Base-by-base conservation (phyloP, 2,329 filamentous ascomycete species). In the Penicillium fuscoglaucum region DNA sequence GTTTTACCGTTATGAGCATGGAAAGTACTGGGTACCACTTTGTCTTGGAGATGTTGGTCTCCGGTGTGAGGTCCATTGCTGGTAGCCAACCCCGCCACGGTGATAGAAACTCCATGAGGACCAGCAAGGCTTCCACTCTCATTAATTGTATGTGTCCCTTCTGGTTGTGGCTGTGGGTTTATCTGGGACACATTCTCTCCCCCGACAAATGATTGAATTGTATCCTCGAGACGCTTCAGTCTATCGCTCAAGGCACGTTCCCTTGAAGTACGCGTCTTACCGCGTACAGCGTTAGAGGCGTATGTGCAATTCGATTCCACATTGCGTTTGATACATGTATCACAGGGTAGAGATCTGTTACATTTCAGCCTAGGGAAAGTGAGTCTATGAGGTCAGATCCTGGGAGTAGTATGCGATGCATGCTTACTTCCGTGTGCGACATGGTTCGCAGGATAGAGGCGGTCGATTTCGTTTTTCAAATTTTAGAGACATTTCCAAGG, bases 381-480 rank as follows among this genome's bases (percentile, higher is more conserved):
- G 26, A 47, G 44, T 55, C 26, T 26, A 31, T 10, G 21, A 26
- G 21, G 29, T 29, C 24, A 29, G n/a, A 40, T 31, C 31, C 31
- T 33, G 31, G 31, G 31, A 6, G 15, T 6, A 15, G 28, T 24
- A 24, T 10, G 15, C 13, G 19, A 26, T 51, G n/a, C 6, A 39
- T 49, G 33, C 52, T 47, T 33, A 61, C 59, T 61, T 61, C 48
- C 59, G 47, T n/a, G 33, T 21, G 17, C 59, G 59, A 55, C 59
- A 61, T 13, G 52, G 55, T 29, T 61, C 59, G 15, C 59, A 61
- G 24, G 55, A 61, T 1, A 61, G 35, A 9, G 59, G 56, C 4
- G 55, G 55, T 43, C 59, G 39, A 39, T 59, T 61, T 35, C 59
- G 51, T 39, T 61, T 61, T 41, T 59, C 59, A 2, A 61, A 19